Base-by-base conservation (phyloP, 805 yeast species). In the Schwanniomyces pseudopolymorphus region DNA sequence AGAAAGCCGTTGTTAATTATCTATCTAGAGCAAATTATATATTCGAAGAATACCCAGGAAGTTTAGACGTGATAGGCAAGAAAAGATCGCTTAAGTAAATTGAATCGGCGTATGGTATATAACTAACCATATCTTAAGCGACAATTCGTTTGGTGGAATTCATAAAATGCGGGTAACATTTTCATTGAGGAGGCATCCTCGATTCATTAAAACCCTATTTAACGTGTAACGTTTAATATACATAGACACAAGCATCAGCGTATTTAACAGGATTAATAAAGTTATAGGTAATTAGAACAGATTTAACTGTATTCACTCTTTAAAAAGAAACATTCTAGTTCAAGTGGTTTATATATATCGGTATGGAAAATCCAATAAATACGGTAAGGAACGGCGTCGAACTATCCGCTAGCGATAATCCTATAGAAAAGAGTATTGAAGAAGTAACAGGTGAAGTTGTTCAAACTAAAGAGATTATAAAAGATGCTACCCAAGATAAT, bases 21-120 rank as follows among this genome's bases (percentile, higher is more conserved):
- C 64, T 87, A 35, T 53, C 49, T 2, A 48, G 49, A 0, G 55
- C 67, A 4, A 58, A 60, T 0, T 86, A 70, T 55, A 45, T 72
- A 2, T 83, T 62, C 52, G 69, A 69, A 3, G 89, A 83, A 45
- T 68, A 69, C 4, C 52, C 67, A 3, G 58, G 63, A 27, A 53
- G 59, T 3, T 56, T 51, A 40, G 48, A 46, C 11, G 59, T 62
- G 3, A 35, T 11, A 3, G 67, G 67, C 2, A 59, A 46, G 49
- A 27, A 31, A 37, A 38, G 33, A 10, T 5, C 35, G 10, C 20
- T 7, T 14, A 31, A 31, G 6, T 31, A 14, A 17, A 20, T n/a
- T 7, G 9, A 16, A 14, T 5, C 16, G 3, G 14, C 13, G 14
- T 10, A 27, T 27, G 5, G 5, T 4, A 11, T 13, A 11, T 27